Evolutionary conservation across 805 yeast genomes (phyloP), one percentile per base, ranked within the genome.

Genomic region (Kuraishia capsulata): DNA sequence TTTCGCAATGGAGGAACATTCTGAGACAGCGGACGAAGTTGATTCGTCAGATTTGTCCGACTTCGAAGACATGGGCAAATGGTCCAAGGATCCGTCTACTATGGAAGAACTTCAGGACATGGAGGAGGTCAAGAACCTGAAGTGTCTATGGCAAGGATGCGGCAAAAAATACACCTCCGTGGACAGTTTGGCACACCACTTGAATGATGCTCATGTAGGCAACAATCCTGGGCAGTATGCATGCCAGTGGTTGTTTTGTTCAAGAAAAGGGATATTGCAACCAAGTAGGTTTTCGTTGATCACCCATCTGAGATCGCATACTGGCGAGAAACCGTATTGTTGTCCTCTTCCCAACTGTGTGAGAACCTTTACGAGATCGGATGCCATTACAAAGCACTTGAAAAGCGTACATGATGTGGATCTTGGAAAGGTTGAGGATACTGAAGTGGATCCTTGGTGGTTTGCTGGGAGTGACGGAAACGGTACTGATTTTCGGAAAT

Each of bases 311-410:
- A 54, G 85, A 39, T 65, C 74, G 1, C 90, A 82, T 52, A 74
- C 82, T 0, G 78, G 81, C 1, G 83, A 80, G 47, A 69, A 69
- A 47, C 85, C 85, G 26, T 78, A 71, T 46, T 71, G 64, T 47
- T 82, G 90, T 53, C 65, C 72, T 1, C 61, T 79, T 11, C 84
- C 84, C 2, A 84, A 78, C 45, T 82, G 90, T 54, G 70, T 68
- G 37, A 67, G 72, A 43, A 67, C 68, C 33, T 80, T 78, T 49
- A 68, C 76, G 0, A 54, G 81, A 39, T 63, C 78, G 1, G 83
- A 76, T 44, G 83, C 81, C 1, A 63, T 83, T 43, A 69, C 78
- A 16, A 72, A 75, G 44, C 90, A 83, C 54, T 63, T 80, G 41
- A 66, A 74, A 32, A 67, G 76, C 0, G 77, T 69, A 1, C 89